These are phyloP conservation scores for Suillus occidentalis DNA, from an alignment of 768 basidiomycete genomes.

Conservation along the genomic window DNA sequence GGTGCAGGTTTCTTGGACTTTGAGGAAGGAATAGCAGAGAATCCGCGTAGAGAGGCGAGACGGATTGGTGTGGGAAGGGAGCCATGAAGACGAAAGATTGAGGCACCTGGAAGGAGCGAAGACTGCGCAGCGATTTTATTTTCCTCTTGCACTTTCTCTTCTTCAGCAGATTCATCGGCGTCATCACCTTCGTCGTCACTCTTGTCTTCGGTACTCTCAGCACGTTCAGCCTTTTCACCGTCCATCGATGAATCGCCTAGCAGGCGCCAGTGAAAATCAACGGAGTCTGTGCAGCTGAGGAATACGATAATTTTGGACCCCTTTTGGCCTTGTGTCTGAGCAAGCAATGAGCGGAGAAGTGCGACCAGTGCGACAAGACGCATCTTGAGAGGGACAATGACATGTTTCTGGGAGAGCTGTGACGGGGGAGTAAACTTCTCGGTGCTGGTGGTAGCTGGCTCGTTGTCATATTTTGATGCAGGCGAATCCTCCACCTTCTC, in stretches of 20 bases:
- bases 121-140: constrained; percentile 58
- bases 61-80: constrained; percentile 82
- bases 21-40: constrained; percentile 49
- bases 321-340: constrained; percentile 51
- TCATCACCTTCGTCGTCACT: constrained; percentile 26
- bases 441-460: constrained; percentile 20
- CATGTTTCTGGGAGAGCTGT: constrained; percentile 89
- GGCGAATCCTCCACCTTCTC: constrained; percentile 29
- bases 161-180: constrained; percentile 23
- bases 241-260: constrained; percentile 77
- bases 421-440: constrained; percentile 93
- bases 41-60: too few relatives aligned
- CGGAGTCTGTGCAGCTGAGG: constrained; percentile 95
- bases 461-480: constrained; percentile 21
- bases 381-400: constrained; percentile 88
- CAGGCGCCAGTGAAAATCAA: constrained; percentile 94
- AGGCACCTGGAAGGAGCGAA: constrained; percentile 77
- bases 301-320: constrained; percentile 89
- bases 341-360: constrained; percentile 76
- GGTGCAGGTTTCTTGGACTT: constrained; percentile 31
- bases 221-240: constrained; percentile 23
- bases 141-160: constrained; percentile 14
- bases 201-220: constrained; percentile 11
- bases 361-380: constrained; percentile 96
- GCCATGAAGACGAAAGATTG: constrained; percentile 86